Base-by-base conservation (phyloP, 345 rosid genomes). In the Populus davidiana region DNA sequence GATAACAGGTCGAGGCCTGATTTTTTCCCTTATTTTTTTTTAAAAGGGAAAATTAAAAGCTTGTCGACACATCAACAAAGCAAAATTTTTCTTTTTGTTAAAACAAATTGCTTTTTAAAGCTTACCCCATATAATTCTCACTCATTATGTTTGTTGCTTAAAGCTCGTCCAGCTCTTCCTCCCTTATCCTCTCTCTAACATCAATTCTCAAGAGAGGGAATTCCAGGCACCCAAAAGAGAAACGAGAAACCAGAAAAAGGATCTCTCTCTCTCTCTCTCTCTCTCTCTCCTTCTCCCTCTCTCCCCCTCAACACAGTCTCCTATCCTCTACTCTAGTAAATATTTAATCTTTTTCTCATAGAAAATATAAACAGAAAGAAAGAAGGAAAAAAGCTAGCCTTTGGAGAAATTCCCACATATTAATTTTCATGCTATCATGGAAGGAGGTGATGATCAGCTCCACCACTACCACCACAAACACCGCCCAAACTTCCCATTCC, bases 81-180 rank as follows among this genome's bases (percentile, higher is more conserved):
- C 84, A 83, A 84, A 86, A 83, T 81, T 69, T 79, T 75, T 83
- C 77, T 79, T 82, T 82, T 79, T 81, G 31, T 27, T 36, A 18
- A 80, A 80, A 78, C 41, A 74, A 67, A 21, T 1, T 70, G 81
- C 88, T 86, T 86, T 86, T 86, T 54, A 88, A 88, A 87, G 88
- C 83, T 78, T 84, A 81, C 92, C 92, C 29, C 92, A 78, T 89
- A 90, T 91, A 92, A 91, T 90, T 92, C 89, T 88, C 88, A 85
- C 91, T 90, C 96, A 88, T 91, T 88, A 89, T 89, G 89, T 83
- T 91, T 86, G 91, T 88, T 91, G 86, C 91, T 88, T 89, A 86
- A 91, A 87, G 88, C 87, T 86, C 81, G 62, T 71, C 35, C 44
- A 64, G 75, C 65, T 61, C 80, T 75, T 67, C 83, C 73, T 67